Evolutionary conservation across 176 grass and related monocot genomes (phyloP).

Genomic region (Hordeum marinum): DNA sequence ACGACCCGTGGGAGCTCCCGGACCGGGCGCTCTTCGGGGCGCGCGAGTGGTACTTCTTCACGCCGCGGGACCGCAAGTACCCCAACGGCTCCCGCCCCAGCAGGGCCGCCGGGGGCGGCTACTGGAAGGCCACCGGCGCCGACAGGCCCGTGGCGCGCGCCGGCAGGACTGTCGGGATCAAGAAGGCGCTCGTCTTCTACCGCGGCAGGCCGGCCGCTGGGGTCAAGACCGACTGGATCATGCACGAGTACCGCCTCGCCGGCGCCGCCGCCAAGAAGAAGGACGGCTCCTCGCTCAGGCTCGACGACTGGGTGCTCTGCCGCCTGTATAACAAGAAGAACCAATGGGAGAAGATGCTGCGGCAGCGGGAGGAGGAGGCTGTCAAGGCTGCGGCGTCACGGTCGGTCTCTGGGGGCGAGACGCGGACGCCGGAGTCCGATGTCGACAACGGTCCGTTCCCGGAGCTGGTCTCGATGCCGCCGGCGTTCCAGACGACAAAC

Average conservation of each 20-base stretch:
- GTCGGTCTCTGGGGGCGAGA: constrained; percentile 30
- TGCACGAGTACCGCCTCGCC: constrained; percentile 81
- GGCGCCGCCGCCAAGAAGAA: constrained; percentile 40
- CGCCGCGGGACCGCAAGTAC: constrained; percentile 78
- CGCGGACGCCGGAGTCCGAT: constrained; percentile 66
- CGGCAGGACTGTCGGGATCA: constrained; percentile 31
- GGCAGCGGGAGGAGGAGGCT: neutral
- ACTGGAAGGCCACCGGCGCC: constrained; percentile 93
- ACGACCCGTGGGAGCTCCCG: constrained; percentile 75
- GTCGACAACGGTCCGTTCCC: constrained; percentile 56
- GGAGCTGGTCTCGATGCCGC: constrained; percentile 23
- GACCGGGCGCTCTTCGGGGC: constrained; percentile 56
- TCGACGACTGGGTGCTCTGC: constrained; percentile 85
- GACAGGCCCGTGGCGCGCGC: constrained; percentile 48
- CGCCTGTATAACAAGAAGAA: constrained; percentile 85
- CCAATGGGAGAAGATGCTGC: constrained; percentile 64
- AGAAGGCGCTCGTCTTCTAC: constrained; percentile 93
- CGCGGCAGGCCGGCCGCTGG: constrained; percentile 55
- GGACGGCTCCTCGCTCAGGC: constrained; percentile 47
- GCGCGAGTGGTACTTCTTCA: constrained; percentile 96
- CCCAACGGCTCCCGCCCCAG: constrained; percentile 72
- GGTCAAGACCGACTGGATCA: constrained; percentile 91
- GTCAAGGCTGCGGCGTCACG: neutral
- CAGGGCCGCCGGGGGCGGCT: constrained; percentile 46
- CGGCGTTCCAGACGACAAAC: neutral